Evolutionary conservation across 2,329 filamentous ascomycete species (phyloP).

Genomic region (Colletotrichum costaricense): DNA sequence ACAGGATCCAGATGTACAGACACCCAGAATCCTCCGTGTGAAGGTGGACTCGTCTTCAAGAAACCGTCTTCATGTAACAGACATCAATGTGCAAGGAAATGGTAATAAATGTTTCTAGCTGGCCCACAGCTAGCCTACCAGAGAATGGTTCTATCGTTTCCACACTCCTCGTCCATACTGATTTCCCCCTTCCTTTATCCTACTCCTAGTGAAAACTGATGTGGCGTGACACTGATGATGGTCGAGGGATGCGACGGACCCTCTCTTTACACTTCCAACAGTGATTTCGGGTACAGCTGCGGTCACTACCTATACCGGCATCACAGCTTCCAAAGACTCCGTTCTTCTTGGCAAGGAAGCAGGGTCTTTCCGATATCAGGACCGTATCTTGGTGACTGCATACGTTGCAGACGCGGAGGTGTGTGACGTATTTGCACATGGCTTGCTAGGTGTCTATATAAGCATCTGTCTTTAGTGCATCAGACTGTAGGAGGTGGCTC

Average conservation of each 20-base stretch:
- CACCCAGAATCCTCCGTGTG: neutral
- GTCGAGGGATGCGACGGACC: constrained; percentile 19
- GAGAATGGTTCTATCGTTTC: neutral
- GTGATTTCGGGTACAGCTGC: constrained; percentile 43
- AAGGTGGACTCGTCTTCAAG: neutral
- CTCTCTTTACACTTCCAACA: constrained; percentile 51
- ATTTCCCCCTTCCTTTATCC: neutral
- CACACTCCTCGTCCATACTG: neutral
- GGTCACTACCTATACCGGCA: constrained; percentile 43
- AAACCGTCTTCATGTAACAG: neutral
- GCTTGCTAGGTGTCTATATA: neutral
- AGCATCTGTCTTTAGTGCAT: neutral
- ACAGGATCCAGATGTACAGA: neutral
- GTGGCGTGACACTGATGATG: constrained; percentile 12
- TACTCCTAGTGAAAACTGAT: constrained; percentile 11
- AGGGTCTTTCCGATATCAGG: constrained; percentile 50
- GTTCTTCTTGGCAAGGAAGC: constrained; percentile 42
- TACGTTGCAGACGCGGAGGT: constrained; percentile 48
- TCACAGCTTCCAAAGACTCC: constrained; percentile 51
- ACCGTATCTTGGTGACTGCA: constrained; percentile 49
- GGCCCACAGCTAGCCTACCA: neutral
- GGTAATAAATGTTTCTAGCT: neutral
- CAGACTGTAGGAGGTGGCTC: neutral
- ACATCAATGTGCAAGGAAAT: neutral
- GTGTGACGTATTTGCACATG: constrained; percentile 52